Evolutionary conservation across 768 basidiomycete species (phyloP).

Genomic region (Boletellus emodensis): DNA sequence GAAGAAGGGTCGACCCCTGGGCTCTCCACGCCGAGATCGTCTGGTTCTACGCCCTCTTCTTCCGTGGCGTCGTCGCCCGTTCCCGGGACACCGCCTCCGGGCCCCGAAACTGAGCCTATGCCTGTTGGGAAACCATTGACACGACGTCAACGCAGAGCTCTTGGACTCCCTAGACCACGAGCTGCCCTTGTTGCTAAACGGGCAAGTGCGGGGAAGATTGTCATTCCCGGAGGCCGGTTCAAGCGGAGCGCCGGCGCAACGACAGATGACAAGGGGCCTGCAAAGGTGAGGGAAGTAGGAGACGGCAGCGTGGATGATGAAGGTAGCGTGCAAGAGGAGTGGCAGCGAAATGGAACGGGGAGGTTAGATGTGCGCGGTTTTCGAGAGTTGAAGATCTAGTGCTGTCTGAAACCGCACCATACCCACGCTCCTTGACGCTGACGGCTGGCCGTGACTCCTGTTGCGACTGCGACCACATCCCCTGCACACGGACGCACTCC

Average conservation of each 20-base stretch:
- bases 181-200: slow-evolving; percentile 29
- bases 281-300: slow-evolving; percentile 18
- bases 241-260: slow-evolving; percentile 27
- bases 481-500: not conserved
- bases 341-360: slow-evolving; percentile 67
- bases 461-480: slow-evolving; percentile 6
- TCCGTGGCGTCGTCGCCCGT: slow-evolving; percentile 35
- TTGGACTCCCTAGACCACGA: slow-evolving; percentile 60
- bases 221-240: slow-evolving; percentile 59
- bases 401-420: not conserved
- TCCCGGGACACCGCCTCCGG: slow-evolving; percentile 33
- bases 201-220: slow-evolving; percentile 49
- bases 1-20: slow-evolving; percentile 38
- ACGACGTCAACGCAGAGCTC: slow-evolving; percentile 61
- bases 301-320: slow-evolving; percentile 33
- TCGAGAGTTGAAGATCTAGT: slow-evolving; percentile 67
- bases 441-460: slow-evolving; percentile 9
- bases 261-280: slow-evolving; percentile 6
- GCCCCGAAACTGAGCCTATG: slow-evolving; percentile 14
- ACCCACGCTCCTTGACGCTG: slow-evolving; percentile 2
- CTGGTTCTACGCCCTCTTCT: slow-evolving; percentile 29
- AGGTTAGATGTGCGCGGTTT: slow-evolving; percentile 75
- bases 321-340: slow-evolving; percentile 39
- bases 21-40: slow-evolving; percentile 38
- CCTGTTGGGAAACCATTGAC: slow-evolving; percentile 45